These are phyloP conservation scores for Nemania diffusa DNA, from an alignment of 2,329 filamentous ascomycete genomes.

Conservation along the genomic window DNA sequence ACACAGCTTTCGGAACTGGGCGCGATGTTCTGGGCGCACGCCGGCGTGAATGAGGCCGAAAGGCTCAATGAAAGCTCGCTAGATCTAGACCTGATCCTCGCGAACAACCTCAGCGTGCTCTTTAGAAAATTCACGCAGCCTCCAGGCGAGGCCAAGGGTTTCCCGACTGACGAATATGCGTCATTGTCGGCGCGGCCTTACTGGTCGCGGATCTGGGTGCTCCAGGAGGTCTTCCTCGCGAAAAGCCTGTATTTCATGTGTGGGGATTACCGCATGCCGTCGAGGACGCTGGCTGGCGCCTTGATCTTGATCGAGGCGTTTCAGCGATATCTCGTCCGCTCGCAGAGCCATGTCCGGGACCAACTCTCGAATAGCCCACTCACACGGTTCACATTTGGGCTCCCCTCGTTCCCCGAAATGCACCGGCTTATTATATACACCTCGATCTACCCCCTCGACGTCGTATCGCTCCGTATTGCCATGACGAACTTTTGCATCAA, in stretches of 20 bases:
- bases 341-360: neutral
- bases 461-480: constrained; percentile 29
- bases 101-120: constrained; percentile 2
- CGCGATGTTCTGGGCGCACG: constrained; percentile 26
- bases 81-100: constrained; percentile 17
- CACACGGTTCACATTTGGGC: constrained; percentile 11
- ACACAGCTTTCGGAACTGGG: constrained; percentile 20
- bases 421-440: constrained; percentile 29
- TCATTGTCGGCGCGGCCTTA: constrained; percentile 19
- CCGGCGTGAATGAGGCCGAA: neutral
- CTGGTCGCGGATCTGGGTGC: constrained; percentile 33
- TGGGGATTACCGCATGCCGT: constrained; percentile 12
- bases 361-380: neutral
- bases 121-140: constrained; percentile 5
- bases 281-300: constrained; percentile 19
- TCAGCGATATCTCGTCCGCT: constrained; percentile 19
- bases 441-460: constrained; percentile 24
- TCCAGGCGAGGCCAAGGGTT: neutral
- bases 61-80: constrained; percentile 15
- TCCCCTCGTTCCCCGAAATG: constrained; percentile 25
- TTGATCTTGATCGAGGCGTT: constrained; percentile 29
- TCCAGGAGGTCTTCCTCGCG: constrained; percentile 31
- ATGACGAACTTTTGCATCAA: constrained; percentile 36
- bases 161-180: constrained; percentile 24
- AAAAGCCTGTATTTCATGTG: constrained; percentile 27